Conservation (phyloP, 148 eudicot genomes). For the Salicornia ramosissima region DNA sequence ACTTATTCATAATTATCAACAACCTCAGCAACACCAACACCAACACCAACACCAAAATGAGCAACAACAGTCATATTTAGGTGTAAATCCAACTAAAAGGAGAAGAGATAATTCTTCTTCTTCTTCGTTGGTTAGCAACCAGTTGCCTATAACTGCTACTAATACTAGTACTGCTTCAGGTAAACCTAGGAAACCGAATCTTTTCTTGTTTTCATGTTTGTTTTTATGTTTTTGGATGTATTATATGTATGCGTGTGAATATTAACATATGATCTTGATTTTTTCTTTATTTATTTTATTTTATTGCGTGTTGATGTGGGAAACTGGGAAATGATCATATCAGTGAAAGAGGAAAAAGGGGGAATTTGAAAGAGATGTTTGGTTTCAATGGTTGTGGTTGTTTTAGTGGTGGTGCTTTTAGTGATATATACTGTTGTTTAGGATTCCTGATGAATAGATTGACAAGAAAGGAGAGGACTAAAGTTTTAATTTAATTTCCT, state of each 20-base stretch:
- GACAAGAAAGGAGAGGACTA: slow-evolving; percentile 24
- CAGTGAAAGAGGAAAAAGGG: too few species aligned
- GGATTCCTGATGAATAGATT: slow-evolving; percentile 42
- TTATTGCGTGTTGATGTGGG: too few species aligned
- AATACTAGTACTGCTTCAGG: slow-evolving; percentile 16
- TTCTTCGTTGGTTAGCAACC: slow-evolving; percentile 22
- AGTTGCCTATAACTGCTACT: slow-evolving; percentile 29
- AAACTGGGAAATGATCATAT: too few species aligned
- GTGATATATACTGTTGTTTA: slow-evolving; percentile 44
- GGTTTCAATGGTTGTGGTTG: too few species aligned
- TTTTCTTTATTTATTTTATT: too few species aligned
- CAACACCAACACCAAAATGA: neutral
- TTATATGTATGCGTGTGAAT: slow-evolving; percentile 15
- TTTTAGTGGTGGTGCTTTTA: slow-evolving; percentile 5
- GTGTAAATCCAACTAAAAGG: neutral
- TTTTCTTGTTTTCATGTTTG: neutral
- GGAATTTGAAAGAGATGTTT: neutral
- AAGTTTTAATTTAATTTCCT: neutral
- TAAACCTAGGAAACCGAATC: neutral
- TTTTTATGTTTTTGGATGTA: too few species aligned
- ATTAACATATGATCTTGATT: slow-evolving; percentile 9
- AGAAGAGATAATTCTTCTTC: slow-evolving; percentile 20
- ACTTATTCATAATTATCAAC: neutral
- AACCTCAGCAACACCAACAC: neutral
- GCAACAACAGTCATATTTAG: neutral